Base-by-base conservation (phyloP, 805 yeast species). In the Vanderwaltozyma polyspora region DNA sequence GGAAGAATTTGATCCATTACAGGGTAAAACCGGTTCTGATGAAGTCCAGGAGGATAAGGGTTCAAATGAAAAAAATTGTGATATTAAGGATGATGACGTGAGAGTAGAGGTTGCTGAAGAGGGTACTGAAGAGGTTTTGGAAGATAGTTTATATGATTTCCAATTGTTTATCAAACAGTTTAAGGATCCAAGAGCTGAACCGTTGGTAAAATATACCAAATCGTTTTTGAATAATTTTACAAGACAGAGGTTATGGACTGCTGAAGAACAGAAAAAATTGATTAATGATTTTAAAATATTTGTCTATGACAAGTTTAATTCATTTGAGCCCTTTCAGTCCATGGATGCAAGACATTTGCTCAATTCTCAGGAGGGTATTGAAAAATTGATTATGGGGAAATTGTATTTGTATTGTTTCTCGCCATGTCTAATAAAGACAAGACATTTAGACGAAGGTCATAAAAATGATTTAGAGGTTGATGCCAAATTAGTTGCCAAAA, bases 321-420 rank as follows among this genome's bases (percentile, higher is more conserved):
- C 63, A 12, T 76, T 65, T 46, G 80, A 79, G 41, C 96, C 96
- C 1, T 89, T 91, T 55, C 68, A 73, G 16, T 61, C 72, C 3
- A 68, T 84, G 63, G 75, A 74, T 13, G 70, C 66, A 2, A 64
- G 65, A 15, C 76, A 70, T 34, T 60, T 82, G 33, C 75, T 68
- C 25, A 85, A 87, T 50, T 78, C 94, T 2, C 63, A 77, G 44
- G 96, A 86, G 46, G 98, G 98, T 0, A 67, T 91, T 47, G 99
- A 91, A 57, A 91, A 91, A 55, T 66, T 91, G 28, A 68, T 93
- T 8, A 84, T 87, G 94, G 87, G 89, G 36, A 68, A 94, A 42
- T 58, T 93, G 2, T 87, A 85, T 54, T 65, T 66, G 1, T 73
- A 71, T 35, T 79, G 89, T 21, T 93, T 81, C 51, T 76, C 96